Conservation (phyloP, 2,329 filamentous ascomycete genomes). For the Sporothrix mexicana region DNA sequence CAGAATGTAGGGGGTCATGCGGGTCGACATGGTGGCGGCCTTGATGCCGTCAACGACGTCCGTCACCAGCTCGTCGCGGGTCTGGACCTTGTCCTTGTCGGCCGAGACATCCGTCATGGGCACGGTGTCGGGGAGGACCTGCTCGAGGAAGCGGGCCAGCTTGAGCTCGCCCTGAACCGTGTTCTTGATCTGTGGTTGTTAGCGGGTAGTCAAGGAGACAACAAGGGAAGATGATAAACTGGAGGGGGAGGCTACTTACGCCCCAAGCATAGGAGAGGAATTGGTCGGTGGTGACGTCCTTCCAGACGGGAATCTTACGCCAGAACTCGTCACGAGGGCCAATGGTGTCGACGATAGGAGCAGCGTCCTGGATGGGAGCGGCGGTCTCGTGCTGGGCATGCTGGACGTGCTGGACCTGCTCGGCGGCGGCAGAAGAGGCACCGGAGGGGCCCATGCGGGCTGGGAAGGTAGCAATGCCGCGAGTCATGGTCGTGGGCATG, state of each 20-base stretch:
- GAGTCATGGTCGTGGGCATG: not conserved
- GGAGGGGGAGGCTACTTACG: constrained; percentile 47
- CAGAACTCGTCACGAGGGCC: constrained; percentile 52
- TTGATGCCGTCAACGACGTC: constrained; percentile 61
- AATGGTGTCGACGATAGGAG: not conserved
- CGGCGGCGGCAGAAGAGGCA: not conserved
- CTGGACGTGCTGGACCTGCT: not conserved
- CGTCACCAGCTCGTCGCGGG: constrained; percentile 58
- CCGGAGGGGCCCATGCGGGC: constrained; percentile 24
- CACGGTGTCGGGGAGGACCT: constrained; percentile 57
- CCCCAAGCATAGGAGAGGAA: constrained; percentile 63
- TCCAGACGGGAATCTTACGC: constrained; percentile 57
- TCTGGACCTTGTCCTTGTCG: constrained; percentile 46
- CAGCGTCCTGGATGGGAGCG: not conserved
- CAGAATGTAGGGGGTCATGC: constrained; percentile 66
- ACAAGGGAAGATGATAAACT: not conserved
- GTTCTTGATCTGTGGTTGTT: constrained; percentile 50
- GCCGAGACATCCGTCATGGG: constrained; percentile 44
- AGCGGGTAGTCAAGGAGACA: not conserved
- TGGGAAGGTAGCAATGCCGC: not conserved
- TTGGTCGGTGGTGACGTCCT: constrained; percentile 52
- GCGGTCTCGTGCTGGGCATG: not conserved
- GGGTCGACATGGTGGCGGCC: constrained; percentile 63
- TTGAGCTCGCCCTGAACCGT: constrained; percentile 55
- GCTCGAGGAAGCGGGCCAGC: constrained; percentile 56